Base-by-base conservation (phyloP, 2,329 filamentous ascomycete genomes). In the Xylaria sp. region DNA sequence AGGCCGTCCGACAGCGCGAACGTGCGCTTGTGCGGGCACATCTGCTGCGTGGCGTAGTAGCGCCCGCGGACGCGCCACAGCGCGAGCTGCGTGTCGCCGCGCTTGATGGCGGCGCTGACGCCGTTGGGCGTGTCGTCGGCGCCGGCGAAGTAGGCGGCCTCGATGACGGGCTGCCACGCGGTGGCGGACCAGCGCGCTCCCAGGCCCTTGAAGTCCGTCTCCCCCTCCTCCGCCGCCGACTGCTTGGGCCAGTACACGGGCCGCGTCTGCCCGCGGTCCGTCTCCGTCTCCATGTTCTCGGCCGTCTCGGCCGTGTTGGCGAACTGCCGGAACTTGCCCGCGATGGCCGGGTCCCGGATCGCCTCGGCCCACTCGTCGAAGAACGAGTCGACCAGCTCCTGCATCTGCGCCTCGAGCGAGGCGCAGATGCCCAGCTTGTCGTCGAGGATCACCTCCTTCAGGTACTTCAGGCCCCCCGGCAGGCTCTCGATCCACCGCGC, bases 361-460 rank as follows among this genome's bases (percentile, higher is more conserved):
- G 88, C 90, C 70, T 93, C 90, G 13, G 89, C 90, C 92, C 92
- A 96, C 74, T 96, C 92, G 75, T 92, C 92, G 75, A 94, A 95
- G 78, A 88, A 96, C 16, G 84, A 85, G 60, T 86, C 88, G 5
- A 96, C 90, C 1, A 96, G 82, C 45, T 90, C 87, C 65, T 90
- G 79, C 92, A 96, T 96, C 71, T 96, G 91, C 29, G 86, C 82
- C 73, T 96, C 92, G 21, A 96, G 85, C 5, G 90, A 88, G 2
- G 87, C 89, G 69, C 86, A 89, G 64, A 96, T 93, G 24, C 92
- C 91, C 0, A 96, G 84, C 67, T 88, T 90, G 77, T 96, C 92
- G 24, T 94, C 83, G 5, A 96, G 78, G 29, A 96, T 82, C 2
- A 96, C 92, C 65, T 92, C 85, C 48, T 86, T 85, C 0, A 96